A percentile compares a stretch with the other conserved stretches of the same genome.
phyloP scores from a whole-genome alignment of 805 yeast genomes.

The Pichia scutulata region DNA sequence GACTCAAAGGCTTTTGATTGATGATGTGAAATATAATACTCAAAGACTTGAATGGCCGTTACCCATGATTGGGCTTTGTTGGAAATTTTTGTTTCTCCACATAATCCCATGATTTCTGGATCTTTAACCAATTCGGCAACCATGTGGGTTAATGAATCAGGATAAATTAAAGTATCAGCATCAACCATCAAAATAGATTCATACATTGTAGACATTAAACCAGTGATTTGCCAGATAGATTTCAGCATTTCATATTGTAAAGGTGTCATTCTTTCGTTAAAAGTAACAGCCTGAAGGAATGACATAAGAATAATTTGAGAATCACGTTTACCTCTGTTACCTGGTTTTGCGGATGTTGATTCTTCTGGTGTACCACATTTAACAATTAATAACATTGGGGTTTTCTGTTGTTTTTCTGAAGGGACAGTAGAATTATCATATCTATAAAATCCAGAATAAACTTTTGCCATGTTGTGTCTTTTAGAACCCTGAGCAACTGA shows the following conservation, averaged over 20 bases:
- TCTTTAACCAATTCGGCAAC: conserved; percentile 81
- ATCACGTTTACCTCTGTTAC: conserved; percentile 94
- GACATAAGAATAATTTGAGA: conserved; percentile 89
- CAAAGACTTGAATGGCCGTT: conserved; percentile 88
- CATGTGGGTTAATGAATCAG: conserved; percentile 87
- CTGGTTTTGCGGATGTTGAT: conserved; percentile 65
- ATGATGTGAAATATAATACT: conserved; percentile 88
- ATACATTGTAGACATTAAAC: conserved; percentile 74
- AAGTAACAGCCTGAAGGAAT: conserved; percentile 77
- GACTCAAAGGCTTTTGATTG: conserved; percentile 92
- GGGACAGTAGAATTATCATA: conserved; percentile 74
- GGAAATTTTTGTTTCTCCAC: conserved; percentile 91
- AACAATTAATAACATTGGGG: conserved; percentile 70
- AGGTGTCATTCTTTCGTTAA: conserved; percentile 91
- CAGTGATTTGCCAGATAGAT: conserved; percentile 75
- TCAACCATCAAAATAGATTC: conserved; percentile 87
- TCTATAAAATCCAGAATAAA: conserved; percentile 88
- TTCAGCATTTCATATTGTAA: conserved; percentile 72
- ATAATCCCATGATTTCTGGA: conserved; percentile 82
- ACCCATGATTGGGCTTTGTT: conserved; percentile 83
- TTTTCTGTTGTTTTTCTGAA: conserved; percentile 73
- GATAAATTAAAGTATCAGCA: conserved; percentile 85
- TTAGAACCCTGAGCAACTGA: conserved; percentile 93
- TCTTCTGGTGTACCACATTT: conserved; percentile 87
- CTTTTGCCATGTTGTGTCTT: conserved; percentile 97